Conservation (phyloP, 106 monocot genomes). For the Alisma plantagoaquatica region DNA sequence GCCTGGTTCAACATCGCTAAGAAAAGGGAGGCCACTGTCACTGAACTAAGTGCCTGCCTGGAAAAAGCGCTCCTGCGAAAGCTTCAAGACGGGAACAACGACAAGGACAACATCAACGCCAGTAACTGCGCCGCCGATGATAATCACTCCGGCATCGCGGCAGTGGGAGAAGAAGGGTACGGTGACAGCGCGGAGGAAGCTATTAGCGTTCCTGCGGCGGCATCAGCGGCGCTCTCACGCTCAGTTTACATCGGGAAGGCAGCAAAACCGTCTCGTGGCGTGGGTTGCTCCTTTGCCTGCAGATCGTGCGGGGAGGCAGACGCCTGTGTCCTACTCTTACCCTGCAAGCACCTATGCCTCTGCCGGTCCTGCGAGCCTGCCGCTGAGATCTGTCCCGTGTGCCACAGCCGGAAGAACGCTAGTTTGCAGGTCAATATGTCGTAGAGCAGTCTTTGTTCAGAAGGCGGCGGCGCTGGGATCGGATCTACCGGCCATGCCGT, state of each 20-base stretch:
- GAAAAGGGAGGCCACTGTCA: constrained; percentile 46
- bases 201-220: too few species aligned
- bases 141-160: background rate
- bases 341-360: constrained; percentile 50
- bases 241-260: constrained; percentile 27
- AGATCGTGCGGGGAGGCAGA: constrained; percentile 30
- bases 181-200: constrained; percentile 35
- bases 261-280: too few species aligned
- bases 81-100: too few species aligned
- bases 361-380: constrained; percentile 36
- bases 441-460: too few species aligned
- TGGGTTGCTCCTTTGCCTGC: constrained; percentile 16
- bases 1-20: constrained; percentile 49
- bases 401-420: constrained; percentile 31
- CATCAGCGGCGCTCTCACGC: constrained; percentile 41
- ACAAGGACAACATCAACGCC: background rate
- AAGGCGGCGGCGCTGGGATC: too few species aligned
- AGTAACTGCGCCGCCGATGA: background rate
- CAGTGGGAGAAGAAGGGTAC: constrained; percentile 19
- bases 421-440: constrained; percentile 29
- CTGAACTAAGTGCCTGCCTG: constrained; percentile 28
- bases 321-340: constrained; percentile 42
- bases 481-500: too few species aligned
- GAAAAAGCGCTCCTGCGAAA: constrained; percentile 53
- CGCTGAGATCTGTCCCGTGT: constrained; percentile 38